phyloP scores from a whole-genome alignment of 345 rosid genomes.

The Aquilaria sinensis region DNA sequence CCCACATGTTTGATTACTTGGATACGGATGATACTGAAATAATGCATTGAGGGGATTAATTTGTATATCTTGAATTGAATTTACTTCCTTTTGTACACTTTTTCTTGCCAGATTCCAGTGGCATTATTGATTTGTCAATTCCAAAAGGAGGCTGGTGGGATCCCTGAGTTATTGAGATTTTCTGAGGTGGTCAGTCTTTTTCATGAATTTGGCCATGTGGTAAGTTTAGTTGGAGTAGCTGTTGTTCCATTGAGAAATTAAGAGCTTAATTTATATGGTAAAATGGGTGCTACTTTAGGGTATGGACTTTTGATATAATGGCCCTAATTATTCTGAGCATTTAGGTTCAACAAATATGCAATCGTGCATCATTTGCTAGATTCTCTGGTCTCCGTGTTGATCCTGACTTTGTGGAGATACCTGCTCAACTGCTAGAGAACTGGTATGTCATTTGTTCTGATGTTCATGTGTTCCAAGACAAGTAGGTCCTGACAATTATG shows the following conservation, averaged over 20 bases:
- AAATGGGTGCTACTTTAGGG: neutral
- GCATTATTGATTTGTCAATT: constrained; percentile 69
- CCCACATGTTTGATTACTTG: constrained; percentile 10
- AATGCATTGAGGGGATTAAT: neutral
- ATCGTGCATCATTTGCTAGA: constrained; percentile 80
- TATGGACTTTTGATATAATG: constrained; percentile 6
- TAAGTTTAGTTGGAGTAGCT: constrained; percentile 29
- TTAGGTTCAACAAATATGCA: constrained; percentile 92
- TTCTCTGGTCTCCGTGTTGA: constrained; percentile 83
- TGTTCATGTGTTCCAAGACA: constrained; percentile 8
- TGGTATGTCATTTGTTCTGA: constrained; percentile 35
- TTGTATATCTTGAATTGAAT: neutral
- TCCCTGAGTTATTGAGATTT: constrained; percentile 60
- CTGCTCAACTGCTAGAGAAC: constrained; percentile 74
- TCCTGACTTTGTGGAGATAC: constrained; percentile 93
- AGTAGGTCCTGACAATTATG: constrained; percentile 8
- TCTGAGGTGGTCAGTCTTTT: constrained; percentile 86
- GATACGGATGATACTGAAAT: constrained; percentile 7
- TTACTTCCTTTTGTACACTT: neutral
- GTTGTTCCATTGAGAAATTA: too few species aligned
- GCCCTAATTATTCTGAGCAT: constrained; percentile 16
- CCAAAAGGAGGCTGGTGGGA: constrained; percentile 39
- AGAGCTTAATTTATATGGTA: neutral
- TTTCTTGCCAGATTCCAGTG: constrained; percentile 54
- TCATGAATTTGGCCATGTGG: constrained; percentile 98